These are phyloP conservation scores for Berberis thunbergii DNA, from an alignment of 164 flowering plant genomes.

Conservation along the genomic window DNA sequence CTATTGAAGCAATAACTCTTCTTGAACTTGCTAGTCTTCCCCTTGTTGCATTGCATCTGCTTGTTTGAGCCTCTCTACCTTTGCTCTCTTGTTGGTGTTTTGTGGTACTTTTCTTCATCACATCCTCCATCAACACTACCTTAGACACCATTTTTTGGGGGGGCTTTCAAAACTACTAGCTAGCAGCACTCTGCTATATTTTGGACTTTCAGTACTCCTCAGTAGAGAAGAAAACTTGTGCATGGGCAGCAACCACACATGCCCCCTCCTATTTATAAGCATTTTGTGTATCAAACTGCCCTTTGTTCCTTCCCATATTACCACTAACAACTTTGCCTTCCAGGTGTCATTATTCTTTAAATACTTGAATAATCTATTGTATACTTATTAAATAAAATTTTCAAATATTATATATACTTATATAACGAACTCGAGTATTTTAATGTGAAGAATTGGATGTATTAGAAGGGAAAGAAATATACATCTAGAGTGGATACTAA, in stretches of 20 bases:
- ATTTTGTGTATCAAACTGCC: neutral
- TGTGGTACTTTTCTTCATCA: neutral
- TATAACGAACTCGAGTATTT: too few species aligned
- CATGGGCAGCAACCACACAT: neutral
- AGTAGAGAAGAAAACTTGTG: neutral
- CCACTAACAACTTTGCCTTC: neutral
- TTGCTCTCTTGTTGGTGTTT: neutral
- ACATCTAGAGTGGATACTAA: too few species aligned
- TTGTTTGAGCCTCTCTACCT: neutral
- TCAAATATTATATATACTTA: too few species aligned
- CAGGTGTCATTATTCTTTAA: neutral
- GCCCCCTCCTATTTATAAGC: neutral
- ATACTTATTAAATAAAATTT: too few species aligned
- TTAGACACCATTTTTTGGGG: neutral
- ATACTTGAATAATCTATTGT: too few species aligned
- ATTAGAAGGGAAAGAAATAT: too few species aligned
- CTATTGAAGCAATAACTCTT: neutral
- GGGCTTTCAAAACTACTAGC: too few species aligned
- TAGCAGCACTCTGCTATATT: neutral
- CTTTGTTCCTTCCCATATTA: neutral
- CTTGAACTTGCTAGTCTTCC: neutral
- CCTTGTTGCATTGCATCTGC: neutral
- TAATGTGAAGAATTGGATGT: too few species aligned
- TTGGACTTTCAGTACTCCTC: neutral
- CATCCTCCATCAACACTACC: neutral